These are phyloP conservation scores for Fusarium euwallaceae DNA, from an alignment of 2,329 filamentous ascomycete species.

Conservation along the genomic window DNA sequence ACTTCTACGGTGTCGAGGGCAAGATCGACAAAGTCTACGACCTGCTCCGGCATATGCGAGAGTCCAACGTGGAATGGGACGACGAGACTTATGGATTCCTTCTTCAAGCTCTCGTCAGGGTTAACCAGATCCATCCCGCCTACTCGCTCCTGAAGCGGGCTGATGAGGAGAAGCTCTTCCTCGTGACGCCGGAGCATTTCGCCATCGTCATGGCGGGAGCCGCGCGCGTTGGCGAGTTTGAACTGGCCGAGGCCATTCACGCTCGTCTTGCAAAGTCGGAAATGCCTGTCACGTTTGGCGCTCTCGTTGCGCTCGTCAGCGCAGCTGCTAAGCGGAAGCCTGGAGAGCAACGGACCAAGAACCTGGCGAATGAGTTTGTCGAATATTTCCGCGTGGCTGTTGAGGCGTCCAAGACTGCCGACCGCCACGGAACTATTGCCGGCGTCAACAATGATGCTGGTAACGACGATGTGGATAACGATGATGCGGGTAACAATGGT, in stretches of 20 bases:
- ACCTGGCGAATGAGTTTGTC: slow-evolving; percentile 48
- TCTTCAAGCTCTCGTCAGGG: slow-evolving; percentile 62
- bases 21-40: slow-evolving; percentile 63
- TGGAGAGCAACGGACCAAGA: slow-evolving; percentile 40
- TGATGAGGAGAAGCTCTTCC: slow-evolving; percentile 59
- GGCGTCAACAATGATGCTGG: slow-evolving; percentile 12
- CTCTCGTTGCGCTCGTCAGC: slow-evolving; percentile 59
- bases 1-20: slow-evolving; percentile 75
- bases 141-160: slow-evolving; percentile 62
- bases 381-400: slow-evolving; percentile 45
- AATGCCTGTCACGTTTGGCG: slow-evolving; percentile 58
- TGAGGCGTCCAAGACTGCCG: slow-evolving; percentile 10
- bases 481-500: slow-evolving; percentile 23
- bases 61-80: slow-evolving; percentile 61
- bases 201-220: slow-evolving; percentile 66
- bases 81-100: slow-evolving; percentile 64
- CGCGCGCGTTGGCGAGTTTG: slow-evolving; percentile 59
- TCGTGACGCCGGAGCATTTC: slow-evolving; percentile 63
- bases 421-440: neutral
- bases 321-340: slow-evolving; percentile 44
- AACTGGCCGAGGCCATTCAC: slow-evolving; percentile 58
- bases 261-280: slow-evolving; percentile 58
- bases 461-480: slow-evolving; percentile 9
- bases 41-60: slow-evolving; percentile 63
- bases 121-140: slow-evolving; percentile 64